phyloP scores from a whole-genome alignment of 2,329 filamentous ascomycete species.

The Ophiosphaerella herpotricha region DNA sequence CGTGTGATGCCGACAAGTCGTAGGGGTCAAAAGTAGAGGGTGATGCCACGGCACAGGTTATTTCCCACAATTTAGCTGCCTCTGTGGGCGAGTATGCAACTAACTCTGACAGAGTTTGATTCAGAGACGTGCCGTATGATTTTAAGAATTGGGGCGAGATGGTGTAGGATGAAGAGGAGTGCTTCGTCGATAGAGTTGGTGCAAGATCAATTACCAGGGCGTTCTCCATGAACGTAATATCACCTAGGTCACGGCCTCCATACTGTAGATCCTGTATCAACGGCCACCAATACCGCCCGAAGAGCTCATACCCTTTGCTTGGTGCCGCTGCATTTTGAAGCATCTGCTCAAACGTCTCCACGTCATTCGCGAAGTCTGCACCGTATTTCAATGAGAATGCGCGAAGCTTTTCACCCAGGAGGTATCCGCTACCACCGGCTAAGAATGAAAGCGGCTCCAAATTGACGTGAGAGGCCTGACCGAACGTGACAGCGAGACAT shows the following conservation, averaged over 20 bases:
- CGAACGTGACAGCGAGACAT: slow-evolving; percentile 18
- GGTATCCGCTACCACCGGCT: slow-evolving; percentile 4
- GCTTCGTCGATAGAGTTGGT: not conserved
- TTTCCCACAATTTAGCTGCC: too few species aligned
- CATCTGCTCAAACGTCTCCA: slow-evolving; percentile 3
- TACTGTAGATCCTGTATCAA: not conserved
- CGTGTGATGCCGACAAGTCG: too few species aligned
- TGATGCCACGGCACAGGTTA: too few species aligned
- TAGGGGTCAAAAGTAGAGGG: too few species aligned
- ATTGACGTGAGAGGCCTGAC: not conserved
- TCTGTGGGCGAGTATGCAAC: too few species aligned
- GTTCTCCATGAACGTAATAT: slow-evolving; percentile 16
- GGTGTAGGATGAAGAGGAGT: not conserved
- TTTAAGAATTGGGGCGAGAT: not conserved
- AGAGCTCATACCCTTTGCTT: not conserved
- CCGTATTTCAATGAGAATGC: slow-evolving; percentile 5
- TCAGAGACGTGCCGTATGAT: not conserved
- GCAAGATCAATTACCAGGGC: slow-evolving; percentile 10
- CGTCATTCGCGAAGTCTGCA: not conserved
- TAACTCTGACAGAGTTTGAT: too few species aligned
- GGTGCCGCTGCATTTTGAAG: not conserved
- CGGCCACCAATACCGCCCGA: slow-evolving; percentile 13
- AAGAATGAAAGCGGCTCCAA: slow-evolving; percentile 10
- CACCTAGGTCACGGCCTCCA: too few species aligned
- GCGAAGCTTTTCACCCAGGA: slow-evolving; percentile 8